phyloP scores from a whole-genome alignment of 2,329 filamentous ascomycete genomes.

The Colletotrichum sp. region DNA sequence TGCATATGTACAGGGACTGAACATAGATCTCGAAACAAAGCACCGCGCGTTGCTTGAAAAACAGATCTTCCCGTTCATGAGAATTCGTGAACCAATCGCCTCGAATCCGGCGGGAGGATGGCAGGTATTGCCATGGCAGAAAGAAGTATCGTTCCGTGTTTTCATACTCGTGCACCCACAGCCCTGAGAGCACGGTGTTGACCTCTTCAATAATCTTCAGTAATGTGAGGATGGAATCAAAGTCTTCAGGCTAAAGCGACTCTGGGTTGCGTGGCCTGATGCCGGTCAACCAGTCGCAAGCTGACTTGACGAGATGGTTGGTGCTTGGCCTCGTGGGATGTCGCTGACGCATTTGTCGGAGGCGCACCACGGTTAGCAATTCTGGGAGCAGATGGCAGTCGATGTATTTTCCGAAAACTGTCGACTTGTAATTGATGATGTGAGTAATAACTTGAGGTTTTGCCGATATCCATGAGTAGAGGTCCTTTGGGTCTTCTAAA shows the following conservation, averaged over 20 bases:
- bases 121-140: neutral
- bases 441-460: neutral
- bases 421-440: neutral
- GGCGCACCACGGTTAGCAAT: neutral
- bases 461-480: neutral
- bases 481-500: neutral
- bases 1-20: neutral
- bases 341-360: neutral
- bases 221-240: neutral
- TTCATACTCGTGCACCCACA: neutral
- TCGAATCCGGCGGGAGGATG: neutral
- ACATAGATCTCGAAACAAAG: neutral
- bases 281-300: neutral
- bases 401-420: neutral
- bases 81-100: neutral
- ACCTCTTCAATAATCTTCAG: neutral
- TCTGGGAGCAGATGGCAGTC: neutral
- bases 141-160: neutral
- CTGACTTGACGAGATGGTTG: neutral
- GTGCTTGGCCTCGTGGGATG: neutral
- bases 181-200: neutral
- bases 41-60: neutral
- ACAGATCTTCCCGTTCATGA: neutral
- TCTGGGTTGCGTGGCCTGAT: neutral
- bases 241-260: neutral